Conservation (phyloP, 257 asterid species). For the Nicotiana benthamiana region DNA sequence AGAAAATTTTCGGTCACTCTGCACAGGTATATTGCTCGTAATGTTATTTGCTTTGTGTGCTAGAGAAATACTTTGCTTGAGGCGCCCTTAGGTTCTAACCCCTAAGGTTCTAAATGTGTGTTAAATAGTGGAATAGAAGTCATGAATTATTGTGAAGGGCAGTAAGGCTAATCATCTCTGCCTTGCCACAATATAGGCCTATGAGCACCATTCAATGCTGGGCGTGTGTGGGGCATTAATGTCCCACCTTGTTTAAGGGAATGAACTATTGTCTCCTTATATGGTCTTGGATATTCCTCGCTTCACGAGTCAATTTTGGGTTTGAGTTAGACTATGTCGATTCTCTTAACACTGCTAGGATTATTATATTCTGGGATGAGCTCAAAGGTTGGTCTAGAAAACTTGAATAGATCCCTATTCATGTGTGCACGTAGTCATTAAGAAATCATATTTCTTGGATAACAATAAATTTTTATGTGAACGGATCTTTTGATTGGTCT, state of each 20-base stretch:
- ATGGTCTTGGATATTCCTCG: not conserved
- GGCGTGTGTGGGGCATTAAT: no score
- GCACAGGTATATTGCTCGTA: slow-evolving; percentile 56
- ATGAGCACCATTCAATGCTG: not conserved
- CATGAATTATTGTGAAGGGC: not conserved
- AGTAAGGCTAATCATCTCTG: not conserved
- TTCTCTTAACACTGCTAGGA: not conserved
- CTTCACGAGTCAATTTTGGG: not conserved
- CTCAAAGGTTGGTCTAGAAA: not conserved
- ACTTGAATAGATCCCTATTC: not conserved
- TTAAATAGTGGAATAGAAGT: not conserved
- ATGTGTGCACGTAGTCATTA: not conserved
- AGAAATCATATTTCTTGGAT: not conserved
- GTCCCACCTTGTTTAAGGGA: not conserved
- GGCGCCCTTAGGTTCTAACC: not conserved
- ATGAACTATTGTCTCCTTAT: not conserved
- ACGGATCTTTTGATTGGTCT: not conserved
- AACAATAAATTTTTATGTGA: not conserved
- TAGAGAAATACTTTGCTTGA: not conserved
- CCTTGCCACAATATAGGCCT: not conserved
- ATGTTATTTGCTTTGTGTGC: not conserved
- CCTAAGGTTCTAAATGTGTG: not conserved
- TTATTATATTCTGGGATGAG: not conserved
- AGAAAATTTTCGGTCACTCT: slow-evolving; percentile 90
- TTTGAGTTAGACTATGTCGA: not conserved